Evolutionary conservation across 495 filamentous ascomycete genomes (phyloP), one percentile per base, ranked within the genome.

Genomic region (Tuber aestivum): DNA sequence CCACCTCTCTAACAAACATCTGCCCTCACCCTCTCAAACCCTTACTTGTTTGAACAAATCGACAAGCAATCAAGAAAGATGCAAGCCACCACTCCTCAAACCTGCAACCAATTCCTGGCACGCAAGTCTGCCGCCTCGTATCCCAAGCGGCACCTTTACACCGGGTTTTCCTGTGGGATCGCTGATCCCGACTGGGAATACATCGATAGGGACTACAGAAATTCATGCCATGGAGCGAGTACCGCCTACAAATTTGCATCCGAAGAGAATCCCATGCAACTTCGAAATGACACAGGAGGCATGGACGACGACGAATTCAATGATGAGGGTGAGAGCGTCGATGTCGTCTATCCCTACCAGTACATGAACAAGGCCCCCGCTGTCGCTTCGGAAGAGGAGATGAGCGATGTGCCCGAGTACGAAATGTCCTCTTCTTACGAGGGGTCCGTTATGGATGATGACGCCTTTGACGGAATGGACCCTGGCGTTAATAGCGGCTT

Each of bases 231-330:
- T 70, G 76, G 70, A 35, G 41, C 73, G 48, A 73, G 78, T 76
- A 40, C 72, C n/a, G 72, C 77, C 44, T 79, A 79, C 72, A 75
- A 79, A 35, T 79, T 79, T 65, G 73, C 77, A 5, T 79, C 78
- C 5, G 77, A 79, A 48, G 78, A 79, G 72, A 79, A 68, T 40
- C 78, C 78, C 41, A 79, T 79, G 78, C 78, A 79, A 27, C 77
- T 79, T 35, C 69, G 77, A 56, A 79, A 79, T 61, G 78, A 79
- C 70, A 79, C 78, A 48, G 78, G 78, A 35, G 78, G 78, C 70
- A 79, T 79, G 78, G 77, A 79, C 56, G 78, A 79, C 61, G 78
- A 79, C 32, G 78, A 79, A 41, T 78, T 74, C 56, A 77, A 79
- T 23, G 71, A 79, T 50, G 77, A 72, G n/a, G 77, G 75, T 18